Conservation (phyloP, 768 basidiomycete species). For the Boletus sp. region DNA sequence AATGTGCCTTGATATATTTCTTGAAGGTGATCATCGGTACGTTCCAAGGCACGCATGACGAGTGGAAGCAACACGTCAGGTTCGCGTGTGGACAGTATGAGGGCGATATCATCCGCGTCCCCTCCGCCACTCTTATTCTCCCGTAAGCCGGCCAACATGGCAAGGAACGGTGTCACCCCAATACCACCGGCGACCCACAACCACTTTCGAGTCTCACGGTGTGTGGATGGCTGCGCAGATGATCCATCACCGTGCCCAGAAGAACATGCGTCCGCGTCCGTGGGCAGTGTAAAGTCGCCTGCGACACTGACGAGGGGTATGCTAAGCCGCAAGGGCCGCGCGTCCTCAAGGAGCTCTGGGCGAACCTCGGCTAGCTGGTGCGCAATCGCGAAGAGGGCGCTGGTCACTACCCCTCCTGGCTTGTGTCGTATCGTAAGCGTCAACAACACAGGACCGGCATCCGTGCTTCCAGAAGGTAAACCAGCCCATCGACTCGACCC, state of each 20-base stretch:
- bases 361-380: conserved; percentile 39
- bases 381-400: conserved; percentile 50
- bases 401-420: conserved; percentile 53
- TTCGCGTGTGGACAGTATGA: conserved; percentile 54
- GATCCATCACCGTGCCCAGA: neutral
- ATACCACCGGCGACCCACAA: conserved; percentile 66
- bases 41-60: conserved; percentile 7
- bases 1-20: conserved; percentile 17
- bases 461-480: neutral
- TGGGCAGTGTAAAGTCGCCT: conserved; percentile 49
- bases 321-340: conserved; percentile 37
- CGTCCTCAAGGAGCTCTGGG: conserved; percentile 42
- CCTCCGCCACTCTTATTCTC: neutral
- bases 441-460: conserved; percentile 23
- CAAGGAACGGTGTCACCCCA: conserved; percentile 64
- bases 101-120: conserved; percentile 36
- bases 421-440: conserved; percentile 58
- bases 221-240: neutral
- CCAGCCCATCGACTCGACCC: conserved; percentile 19
- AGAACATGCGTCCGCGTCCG: neutral
- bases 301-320: conserved; percentile 50
- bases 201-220: conserved; percentile 23
- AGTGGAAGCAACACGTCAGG: conserved; percentile 50
- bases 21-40: neutral
- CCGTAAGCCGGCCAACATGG: conserved; percentile 41